Evolutionary conservation across 2,329 filamentous ascomycete genomes (phyloP).

Genomic region (Septoria linicola): DNA sequence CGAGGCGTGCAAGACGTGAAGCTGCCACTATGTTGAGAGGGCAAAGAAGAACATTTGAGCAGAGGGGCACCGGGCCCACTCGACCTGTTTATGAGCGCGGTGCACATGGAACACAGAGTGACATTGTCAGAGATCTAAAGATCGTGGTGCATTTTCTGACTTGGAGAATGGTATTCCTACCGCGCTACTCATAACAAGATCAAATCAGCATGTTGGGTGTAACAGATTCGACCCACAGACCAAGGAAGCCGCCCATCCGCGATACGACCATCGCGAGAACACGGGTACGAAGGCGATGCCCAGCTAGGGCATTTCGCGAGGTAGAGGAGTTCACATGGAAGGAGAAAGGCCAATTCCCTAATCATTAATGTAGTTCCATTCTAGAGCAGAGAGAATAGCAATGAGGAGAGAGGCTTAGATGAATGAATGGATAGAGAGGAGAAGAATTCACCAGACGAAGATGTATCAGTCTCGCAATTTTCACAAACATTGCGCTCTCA

Average conservation of each 20-base stretch:
- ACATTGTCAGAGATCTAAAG: no score
- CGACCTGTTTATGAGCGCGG: background rate
- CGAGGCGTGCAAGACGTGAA: conserved; percentile 75
- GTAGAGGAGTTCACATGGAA: background rate
- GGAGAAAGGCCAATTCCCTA: background rate
- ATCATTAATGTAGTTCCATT: conserved; percentile 14
- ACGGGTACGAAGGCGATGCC: background rate
- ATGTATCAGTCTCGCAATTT: no score
- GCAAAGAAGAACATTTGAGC: background rate
- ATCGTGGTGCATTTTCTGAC: no score
- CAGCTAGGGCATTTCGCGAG: background rate
- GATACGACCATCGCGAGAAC: background rate
- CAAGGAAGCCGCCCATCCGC: no score
- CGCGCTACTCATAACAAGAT: no score
- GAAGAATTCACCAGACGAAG: background rate
- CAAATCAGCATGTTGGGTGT: no score
- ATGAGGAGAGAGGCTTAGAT: conserved; percentile 3
- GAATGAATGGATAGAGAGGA: background rate
- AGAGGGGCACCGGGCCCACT: background rate
- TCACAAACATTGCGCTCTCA: no score
- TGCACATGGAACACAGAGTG: background rate
- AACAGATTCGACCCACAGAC: no score
- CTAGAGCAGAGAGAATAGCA: conserved; percentile 9
- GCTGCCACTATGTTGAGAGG: conserved; percentile 52
- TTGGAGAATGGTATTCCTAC: no score